phyloP scores from a whole-genome alignment of 768 basidiomycete species.

The Amanita polypyramis region DNA sequence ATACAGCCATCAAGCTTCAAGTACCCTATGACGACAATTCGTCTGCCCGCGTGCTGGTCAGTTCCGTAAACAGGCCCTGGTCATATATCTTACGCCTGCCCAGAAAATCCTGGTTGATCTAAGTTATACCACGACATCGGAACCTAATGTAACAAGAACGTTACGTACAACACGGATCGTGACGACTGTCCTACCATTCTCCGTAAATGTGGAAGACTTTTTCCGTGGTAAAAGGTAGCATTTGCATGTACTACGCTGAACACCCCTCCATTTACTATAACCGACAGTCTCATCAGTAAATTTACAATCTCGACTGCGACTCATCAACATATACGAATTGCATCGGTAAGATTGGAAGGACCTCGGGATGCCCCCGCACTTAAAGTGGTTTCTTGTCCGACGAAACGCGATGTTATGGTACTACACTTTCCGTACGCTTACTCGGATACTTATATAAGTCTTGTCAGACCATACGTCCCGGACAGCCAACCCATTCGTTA shows the following conservation, averaged over 20 bases:
- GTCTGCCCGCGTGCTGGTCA: slow-evolving; percentile 49
- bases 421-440: not conserved
- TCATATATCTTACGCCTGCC: slow-evolving; percentile 1
- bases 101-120: slow-evolving; percentile 63
- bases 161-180: slow-evolving; percentile 46
- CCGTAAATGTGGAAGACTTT: slow-evolving; percentile 94
- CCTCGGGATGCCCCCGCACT: slow-evolving; percentile 33
- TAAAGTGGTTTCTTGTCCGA: slow-evolving; percentile 24
- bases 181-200: slow-evolving; percentile 67
- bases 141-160: slow-evolving; percentile 42
- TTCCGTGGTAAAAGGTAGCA: slow-evolving; percentile 74
- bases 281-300: slow-evolving; percentile 70
- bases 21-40: slow-evolving; percentile 63
- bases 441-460: not conserved
- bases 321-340: slow-evolving; percentile 70
- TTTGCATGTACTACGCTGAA: slow-evolving; percentile 8
- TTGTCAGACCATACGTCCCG: slow-evolving; percentile 62
- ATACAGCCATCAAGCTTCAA: slow-evolving; percentile 35
- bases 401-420: slow-evolving; percentile 39
- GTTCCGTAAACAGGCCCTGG: slow-evolving; percentile 13
- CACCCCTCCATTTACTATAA: not conserved
- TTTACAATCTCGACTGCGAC: slow-evolving; percentile 83
- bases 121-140: slow-evolving; percentile 52
- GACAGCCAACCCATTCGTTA: slow-evolving; percentile 66
- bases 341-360: slow-evolving; percentile 42